Percentiles rank a stretch among this genome's conserved stretches.
Conservation (phyloP, 2,329 filamentous ascomycete species). For the Aspergillus pseudoglaucus region DNA sequence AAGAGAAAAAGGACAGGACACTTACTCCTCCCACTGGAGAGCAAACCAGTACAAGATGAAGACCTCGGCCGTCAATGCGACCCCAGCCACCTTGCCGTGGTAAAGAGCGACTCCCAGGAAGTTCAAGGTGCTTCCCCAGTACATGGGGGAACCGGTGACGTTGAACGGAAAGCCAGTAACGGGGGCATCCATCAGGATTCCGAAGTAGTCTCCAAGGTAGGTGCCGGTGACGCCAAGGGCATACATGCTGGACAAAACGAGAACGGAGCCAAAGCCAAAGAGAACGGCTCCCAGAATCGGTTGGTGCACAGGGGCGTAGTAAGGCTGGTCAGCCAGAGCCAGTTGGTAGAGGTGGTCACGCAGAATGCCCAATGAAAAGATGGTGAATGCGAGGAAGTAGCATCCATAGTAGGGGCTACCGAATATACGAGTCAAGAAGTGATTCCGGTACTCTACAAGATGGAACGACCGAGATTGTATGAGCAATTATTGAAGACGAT, state of each 20-base stretch:
- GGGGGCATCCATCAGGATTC: constrained; percentile 91
- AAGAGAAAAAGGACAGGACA: constrained; percentile 8
- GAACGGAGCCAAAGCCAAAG: constrained; percentile 67
- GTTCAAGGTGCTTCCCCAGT: constrained; percentile 86
- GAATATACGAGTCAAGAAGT: constrained; percentile 80
- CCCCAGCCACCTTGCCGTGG: constrained; percentile 78
- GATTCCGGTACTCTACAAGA: constrained; percentile 76
- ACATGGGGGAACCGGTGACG: constrained; percentile 87
- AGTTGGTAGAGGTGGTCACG: constrained; percentile 83
- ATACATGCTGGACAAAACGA: constrained; percentile 87
- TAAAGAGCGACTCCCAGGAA: constrained; percentile 83
- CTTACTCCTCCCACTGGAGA: constrained; percentile 72
- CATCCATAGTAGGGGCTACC: constrained; percentile 73
- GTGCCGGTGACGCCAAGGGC: constrained; percentile 90
- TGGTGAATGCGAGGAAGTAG: constrained; percentile 80
- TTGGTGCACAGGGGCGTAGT: constrained; percentile 64
- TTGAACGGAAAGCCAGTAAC: constrained; percentile 96
- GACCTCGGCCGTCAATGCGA: constrained; percentile 70
- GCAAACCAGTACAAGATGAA: constrained; percentile 73
- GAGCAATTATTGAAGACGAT: constrained; percentile 3
- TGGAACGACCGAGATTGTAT: constrained; percentile 9
- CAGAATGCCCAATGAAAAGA: constrained; percentile 86
- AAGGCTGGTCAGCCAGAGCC: constrained; percentile 69
- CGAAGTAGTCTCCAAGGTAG: constrained; percentile 97
- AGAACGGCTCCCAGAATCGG: constrained; percentile 63